Evolutionary conservation across 148 eudicot genomes (phyloP), one percentile per base, ranked within the genome.

Genomic region (Beta vulgaris): DNA sequence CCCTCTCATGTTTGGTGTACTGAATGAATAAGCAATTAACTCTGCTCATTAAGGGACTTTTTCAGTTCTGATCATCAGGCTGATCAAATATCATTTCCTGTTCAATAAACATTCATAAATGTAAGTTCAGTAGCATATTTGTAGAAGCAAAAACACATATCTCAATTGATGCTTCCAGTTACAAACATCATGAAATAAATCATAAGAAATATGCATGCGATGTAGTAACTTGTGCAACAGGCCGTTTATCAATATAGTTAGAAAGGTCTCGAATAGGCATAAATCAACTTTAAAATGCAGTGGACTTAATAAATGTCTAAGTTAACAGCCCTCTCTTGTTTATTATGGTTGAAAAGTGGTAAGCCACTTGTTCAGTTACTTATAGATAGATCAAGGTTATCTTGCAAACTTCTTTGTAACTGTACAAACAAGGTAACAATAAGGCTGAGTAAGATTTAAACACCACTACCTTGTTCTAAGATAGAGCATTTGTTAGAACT

Each of bases 11-110:
- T 46, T 51, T 61, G 44, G 57, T 54, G 62, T 46, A 61, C 25
- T 51, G 74, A 57, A 58, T 57, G 39, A 74, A 73, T 77, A 49
- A 79, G 80, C 69, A 58, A 51, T 54, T 63, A 80, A 43, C 21
- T 65, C 69, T 75, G 69, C 48, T 31, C 43, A 53, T 61, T 31
- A 29, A 29, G 42, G 58, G 55, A 60, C 32, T 13, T 72, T 61
- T 34, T 77, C 55, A 82, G 67, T 61, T 78, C 69, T 73, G 71
- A 57, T 65, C 81, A 44, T 72, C 76, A 67, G 83, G 79, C 54
- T 63, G 79, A 72, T 92, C 93, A 73, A 82, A 87, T 77, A 85
- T 81, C 98, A 93, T 93, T 87, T 87, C 98, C 98, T 93, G 91
- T 60, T 58, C 18, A 71, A 81, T 34, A 14, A 43, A 65, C 43